Evolutionary conservation across 164 flowering plant genomes (phyloP), one percentile per base, ranked within the genome.

Genomic region (Stephania cephalantha): DNA sequence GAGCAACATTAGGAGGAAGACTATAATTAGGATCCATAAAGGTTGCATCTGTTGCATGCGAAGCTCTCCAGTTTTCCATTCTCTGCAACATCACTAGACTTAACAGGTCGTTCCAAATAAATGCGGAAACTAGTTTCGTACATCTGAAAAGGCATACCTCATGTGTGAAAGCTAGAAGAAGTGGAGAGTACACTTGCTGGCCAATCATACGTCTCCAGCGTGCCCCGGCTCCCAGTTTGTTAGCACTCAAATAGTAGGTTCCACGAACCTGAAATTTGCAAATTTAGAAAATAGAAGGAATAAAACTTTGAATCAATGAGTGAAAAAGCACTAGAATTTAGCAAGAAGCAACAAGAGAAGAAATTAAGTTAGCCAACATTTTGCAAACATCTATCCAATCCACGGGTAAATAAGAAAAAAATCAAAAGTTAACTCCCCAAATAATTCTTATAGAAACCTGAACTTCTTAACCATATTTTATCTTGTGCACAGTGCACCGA

Each of bases 101-200:
- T 46, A 22, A 53, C 18, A 46, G 65, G 42, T 35, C 9, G 55
- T 46, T 17, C 1, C 70, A 7, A n/a, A 67, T 31, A 13, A 31
- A n/a, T 18, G 72, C 11, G 46, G n/a, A 44, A 31, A 6, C 63
- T 10, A 53, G 12, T 7, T 4, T 46, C 31, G 12, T 46, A 29
- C 25, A 70, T 68, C 15, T 58, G 20, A 25, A 20, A 77, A 77
- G 65, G 7, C 71, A 76, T 83, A 91, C 97, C 89, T 90, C 94
- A 45, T 87, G 92, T 9, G 91, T 74, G 75, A 93, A 90, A 63
- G 93, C 94, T 71, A 91, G 77, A 73, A 93, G 84, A 76, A 93
- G 79, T 0, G 98, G 98, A 3, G 98, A 90, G 82, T 91, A 93
- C 61, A 89, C 55, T 83, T 93, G 85, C 79, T 93, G 98, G 61